These are phyloP conservation scores for Wickerhamomyces hampshirensis DNA, from an alignment of 805 yeast genomes.

Conservation along the genomic window DNA sequence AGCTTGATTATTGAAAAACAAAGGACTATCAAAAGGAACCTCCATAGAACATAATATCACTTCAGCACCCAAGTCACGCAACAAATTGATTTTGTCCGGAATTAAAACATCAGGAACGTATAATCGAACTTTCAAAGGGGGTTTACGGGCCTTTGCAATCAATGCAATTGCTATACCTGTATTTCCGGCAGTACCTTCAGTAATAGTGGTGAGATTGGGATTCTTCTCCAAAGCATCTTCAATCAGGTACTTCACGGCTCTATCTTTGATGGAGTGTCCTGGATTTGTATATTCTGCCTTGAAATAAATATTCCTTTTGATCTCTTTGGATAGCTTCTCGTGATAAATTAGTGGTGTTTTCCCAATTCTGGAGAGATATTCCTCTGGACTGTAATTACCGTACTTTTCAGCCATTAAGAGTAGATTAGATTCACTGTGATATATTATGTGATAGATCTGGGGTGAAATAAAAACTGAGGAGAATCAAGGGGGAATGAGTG, in stretches of 20 bases:
- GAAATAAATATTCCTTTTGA: slow-evolving; percentile 70
- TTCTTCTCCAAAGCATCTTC: slow-evolving; percentile 56
- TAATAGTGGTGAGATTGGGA: slow-evolving; percentile 61
- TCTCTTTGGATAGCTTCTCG: slow-evolving; percentile 52
- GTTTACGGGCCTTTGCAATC: slow-evolving; percentile 37
- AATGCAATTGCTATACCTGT: slow-evolving; percentile 80
- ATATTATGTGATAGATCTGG: too few species aligned
- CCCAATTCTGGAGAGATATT: slow-evolving; percentile 39
- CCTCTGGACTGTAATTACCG: slow-evolving; percentile 15
- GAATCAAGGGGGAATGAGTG: too few species aligned
- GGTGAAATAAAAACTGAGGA: too few species aligned
- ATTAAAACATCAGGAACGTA: slow-evolving; percentile 79
- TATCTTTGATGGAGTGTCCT: slow-evolving; percentile 79
- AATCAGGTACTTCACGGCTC: slow-evolving; percentile 71
- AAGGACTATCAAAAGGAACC: slow-evolving; percentile 54
- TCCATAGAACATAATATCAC: slow-evolving; percentile 56
- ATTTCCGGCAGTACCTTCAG: slow-evolving; percentile 84
- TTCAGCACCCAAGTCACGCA: slow-evolving; percentile 57
- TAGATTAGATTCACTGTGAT: too few species aligned
- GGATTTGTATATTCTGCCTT: slow-evolving; percentile 72
- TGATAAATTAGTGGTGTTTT: slow-evolving; percentile 68
- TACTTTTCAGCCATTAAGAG: slow-evolving; percentile 8
- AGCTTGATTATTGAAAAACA: slow-evolving; percentile 28
- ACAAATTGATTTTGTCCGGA: slow-evolving; percentile 56
- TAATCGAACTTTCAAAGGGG: slow-evolving; percentile 51